Base-by-base conservation (phyloP, 768 basidiomycete species). In the Xerocomellus chrysenteron region DNA sequence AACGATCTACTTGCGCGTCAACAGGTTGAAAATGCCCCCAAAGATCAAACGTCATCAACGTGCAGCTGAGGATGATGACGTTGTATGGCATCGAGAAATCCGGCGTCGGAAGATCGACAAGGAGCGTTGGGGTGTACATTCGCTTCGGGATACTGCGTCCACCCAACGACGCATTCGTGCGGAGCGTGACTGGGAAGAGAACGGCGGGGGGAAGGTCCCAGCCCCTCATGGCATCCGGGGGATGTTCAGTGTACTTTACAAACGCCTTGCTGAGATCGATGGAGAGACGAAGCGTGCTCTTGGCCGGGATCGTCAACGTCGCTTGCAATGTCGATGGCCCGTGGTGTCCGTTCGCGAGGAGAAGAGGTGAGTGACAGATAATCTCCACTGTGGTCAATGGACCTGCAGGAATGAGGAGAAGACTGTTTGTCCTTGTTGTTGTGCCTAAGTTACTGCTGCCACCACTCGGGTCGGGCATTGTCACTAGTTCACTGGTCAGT, bases 31-130 rank as follows among this genome's bases (percentile, higher is more conserved):
- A 45, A 96, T 74, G 65, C 85, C 91, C 55, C 96, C 97, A 73
- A 99, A 98, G 52, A 95, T 85, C 60, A 21, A 97, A 84, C 45
- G 95, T 94, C 50, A 97, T 82, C 41, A 98, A 76, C 11, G 93
- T 94, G 68, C 89, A 92, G 56, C 84, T 94, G 78, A 98, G 89
- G 66, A 98, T 98, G 73, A 98, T 98, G 46, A 98, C 96, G 75
- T 98, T 99, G 76, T 98, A 98, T 1, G 97, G 97, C 97, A 98
- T 98, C 72, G 92, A 94, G 70, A 98, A 98, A 71, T 98, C 97
- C 0, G 96, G 97, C 36, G 93, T 94, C n/a, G 96, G 89, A n/a
- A 97, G 82, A 70, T 95, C 93, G 44, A 95, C 84, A 37, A 98
- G 83, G 26, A 96, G 79, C 10, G 87, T 81, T 0, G 84, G 78